Percentiles rank a stretch among this genome's conserved stretches.
phyloP scores from a whole-genome alignment of 495 filamentous ascomycete species.

The Penicillium verhagenii region DNA sequence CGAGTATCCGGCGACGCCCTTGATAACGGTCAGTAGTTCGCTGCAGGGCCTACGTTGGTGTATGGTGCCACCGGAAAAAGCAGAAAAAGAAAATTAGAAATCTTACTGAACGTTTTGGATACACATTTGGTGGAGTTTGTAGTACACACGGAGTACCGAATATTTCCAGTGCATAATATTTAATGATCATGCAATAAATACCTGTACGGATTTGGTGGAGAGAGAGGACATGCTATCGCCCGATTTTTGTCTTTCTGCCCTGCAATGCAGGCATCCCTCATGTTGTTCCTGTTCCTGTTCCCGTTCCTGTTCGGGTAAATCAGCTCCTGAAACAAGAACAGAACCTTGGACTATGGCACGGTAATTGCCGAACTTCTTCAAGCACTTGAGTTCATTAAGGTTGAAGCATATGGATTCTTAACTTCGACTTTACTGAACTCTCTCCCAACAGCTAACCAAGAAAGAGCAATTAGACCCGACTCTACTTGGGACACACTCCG shows the following conservation, averaged over 20 bases:
- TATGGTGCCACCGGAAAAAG: neutral
- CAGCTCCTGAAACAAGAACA: neutral
- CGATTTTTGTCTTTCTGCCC: neutral
- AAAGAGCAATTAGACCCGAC: conserved; percentile 3
- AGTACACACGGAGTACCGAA: neutral
- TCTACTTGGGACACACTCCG: neutral
- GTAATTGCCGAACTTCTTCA: neutral
- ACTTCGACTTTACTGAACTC: neutral
- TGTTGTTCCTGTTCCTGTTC: neutral
- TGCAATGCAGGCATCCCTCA: neutral
- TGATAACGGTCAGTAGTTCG: conserved; percentile 2
- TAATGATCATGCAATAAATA: neutral
- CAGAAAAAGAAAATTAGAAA: too few species aligned
- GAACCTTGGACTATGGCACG: neutral
- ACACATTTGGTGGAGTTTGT: neutral
- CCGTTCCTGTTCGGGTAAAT: too few species aligned
- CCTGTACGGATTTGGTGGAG: neutral
- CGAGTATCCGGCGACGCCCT: neutral
- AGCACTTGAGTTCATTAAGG: neutral
- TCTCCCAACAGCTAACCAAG: neutral
- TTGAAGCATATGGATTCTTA: neutral
- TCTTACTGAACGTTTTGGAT: neutral
- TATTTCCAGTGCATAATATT: neutral
- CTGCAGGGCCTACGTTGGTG: neutral
- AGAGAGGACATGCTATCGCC: neutral